Base-by-base conservation (phyloP, 495 filamentous ascomycete species). In the Corynascus novoguineensis region DNA sequence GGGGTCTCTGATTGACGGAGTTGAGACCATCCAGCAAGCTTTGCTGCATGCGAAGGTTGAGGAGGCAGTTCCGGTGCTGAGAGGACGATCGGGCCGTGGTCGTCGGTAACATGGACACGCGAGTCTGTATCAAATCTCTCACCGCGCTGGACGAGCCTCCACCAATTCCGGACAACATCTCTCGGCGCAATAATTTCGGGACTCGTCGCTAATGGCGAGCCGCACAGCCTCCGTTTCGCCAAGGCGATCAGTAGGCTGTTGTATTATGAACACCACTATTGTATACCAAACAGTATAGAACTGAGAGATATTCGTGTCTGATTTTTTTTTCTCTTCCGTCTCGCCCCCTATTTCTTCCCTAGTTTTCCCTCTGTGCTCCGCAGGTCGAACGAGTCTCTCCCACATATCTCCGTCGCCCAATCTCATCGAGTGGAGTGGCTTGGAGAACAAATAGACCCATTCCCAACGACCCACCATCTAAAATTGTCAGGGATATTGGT, bases 1-100 rank as follows among this genome's bases (percentile, higher is more conserved):
- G 40, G 82, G 81, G 12, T 59, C 55, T 44, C 47, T 87, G 47
- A 61, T 88, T 11, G 76, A 85, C 65, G 86, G 86, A 11, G 66
- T 69, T 17, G 60, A 73, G 64, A 66, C 68, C 41, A 80, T 87
- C 63, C 67, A 82, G 56, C 57, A 65, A 32, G 71, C 68, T 29
- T 66, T 78, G 59, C 31, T 44, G 22, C 27, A 44, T 12, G 47
- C 56, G 12, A 25, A 58, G 53, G 46, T 41, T 9, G 47, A 46
- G 29, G 54, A 49, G 17, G 10, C 15, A 5, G 57, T 58, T 12
- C 49, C 60, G 29, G 49, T 54, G 31, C 28, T 25, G 49, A 34
- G 41, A 40, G 22, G 4, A 15, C 41, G 55, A 42, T 19, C 6
- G 53, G 4, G n/a, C 12, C 28, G 41, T 50, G 50, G 53, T 45